Percentiles rank a stretch among this genome's conserved stretches.
Conservation (phyloP, 352 stramenopile species). For the Phytophthora cryptogea region DNA sequence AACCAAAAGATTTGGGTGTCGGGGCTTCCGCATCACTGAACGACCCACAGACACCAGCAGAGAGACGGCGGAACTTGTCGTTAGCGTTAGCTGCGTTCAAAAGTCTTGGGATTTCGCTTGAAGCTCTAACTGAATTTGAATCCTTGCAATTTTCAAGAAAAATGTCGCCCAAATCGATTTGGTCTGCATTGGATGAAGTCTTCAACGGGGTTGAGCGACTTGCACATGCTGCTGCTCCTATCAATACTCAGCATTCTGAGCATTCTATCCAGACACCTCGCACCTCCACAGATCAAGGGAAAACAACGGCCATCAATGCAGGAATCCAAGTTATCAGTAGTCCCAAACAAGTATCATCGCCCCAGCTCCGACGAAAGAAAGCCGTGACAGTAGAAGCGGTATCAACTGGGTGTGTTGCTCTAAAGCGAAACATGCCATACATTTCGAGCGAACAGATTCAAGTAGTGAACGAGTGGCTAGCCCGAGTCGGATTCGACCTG, state of each 20-base stretch:
- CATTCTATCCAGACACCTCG: not conserved
- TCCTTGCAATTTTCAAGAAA: constrained; percentile 13
- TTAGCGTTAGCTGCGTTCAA: constrained; percentile 23
- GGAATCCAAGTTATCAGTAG: not conserved
- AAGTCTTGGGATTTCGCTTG: constrained; percentile 11
- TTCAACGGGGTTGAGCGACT: constrained; percentile 5
- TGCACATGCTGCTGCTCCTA: not conserved
- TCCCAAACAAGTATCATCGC: not conserved
- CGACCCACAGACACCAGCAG: constrained; percentile 10
- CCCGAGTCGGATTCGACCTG: constrained; percentile 15
- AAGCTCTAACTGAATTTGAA: constrained; percentile 14
- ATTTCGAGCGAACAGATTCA: constrained; percentile 39
- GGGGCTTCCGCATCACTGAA: not conserved
- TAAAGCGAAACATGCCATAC: constrained; percentile 31
- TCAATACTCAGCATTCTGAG: not conserved
- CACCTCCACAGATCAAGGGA: not conserved
- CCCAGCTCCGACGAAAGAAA: constrained; percentile 2
- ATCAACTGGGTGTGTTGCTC: not conserved
- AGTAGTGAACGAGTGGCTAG: constrained; percentile 38
- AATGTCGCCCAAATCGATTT: constrained; percentile 11
- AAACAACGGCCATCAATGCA: not conserved
- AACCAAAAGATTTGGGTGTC: not conserved
- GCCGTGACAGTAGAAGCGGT: not conserved
- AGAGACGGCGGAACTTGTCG: constrained; percentile 20
- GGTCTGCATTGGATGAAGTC: constrained; percentile 22